phyloP scores from a whole-genome alignment of 805 yeast species.

The Candida wancherniae region DNA sequence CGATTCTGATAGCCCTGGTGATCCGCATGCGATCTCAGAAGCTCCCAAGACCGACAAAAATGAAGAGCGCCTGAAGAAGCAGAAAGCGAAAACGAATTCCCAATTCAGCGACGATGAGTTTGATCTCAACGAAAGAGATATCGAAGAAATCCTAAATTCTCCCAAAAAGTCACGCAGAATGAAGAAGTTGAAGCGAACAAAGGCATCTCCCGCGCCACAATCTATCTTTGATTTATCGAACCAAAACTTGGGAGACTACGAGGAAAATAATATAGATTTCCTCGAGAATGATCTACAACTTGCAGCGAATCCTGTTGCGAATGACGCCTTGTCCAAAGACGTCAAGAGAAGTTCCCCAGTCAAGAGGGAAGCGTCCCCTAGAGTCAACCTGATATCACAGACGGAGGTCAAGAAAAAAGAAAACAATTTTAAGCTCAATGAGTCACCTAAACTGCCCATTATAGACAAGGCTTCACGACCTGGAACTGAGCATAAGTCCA shows the following conservation, averaged over 20 bases:
- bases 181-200: slow-evolving; percentile 9
- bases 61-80: not conserved
- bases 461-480: too few relatives aligned
- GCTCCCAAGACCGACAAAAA: not conserved
- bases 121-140: slow-evolving; percentile 15
- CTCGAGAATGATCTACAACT: slow-evolving; percentile 17
- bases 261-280: slow-evolving; percentile 26
- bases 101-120: slow-evolving; percentile 16
- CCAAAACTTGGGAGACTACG: slow-evolving; percentile 34
- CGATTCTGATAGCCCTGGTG: slow-evolving; percentile 1
- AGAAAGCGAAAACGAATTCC: slow-evolving; percentile 5
- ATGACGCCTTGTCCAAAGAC: too few relatives aligned
- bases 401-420: too few relatives aligned
- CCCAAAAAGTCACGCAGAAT: slow-evolving; percentile 23
- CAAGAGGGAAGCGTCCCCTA: too few relatives aligned
- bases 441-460: too few relatives aligned
- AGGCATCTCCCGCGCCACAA: slow-evolving; percentile 12
- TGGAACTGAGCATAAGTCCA: too few relatives aligned
- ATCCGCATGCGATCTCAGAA: slow-evolving; percentile 1
- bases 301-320: too few relatives aligned
- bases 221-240: slow-evolving; percentile 23
- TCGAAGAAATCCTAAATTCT: slow-evolving; percentile 18
- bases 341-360: too few relatives aligned
- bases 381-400: too few relatives aligned
- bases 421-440: too few relatives aligned